Conservation (phyloP, 139 green algal species). For the Chlorella sp. region DNA sequence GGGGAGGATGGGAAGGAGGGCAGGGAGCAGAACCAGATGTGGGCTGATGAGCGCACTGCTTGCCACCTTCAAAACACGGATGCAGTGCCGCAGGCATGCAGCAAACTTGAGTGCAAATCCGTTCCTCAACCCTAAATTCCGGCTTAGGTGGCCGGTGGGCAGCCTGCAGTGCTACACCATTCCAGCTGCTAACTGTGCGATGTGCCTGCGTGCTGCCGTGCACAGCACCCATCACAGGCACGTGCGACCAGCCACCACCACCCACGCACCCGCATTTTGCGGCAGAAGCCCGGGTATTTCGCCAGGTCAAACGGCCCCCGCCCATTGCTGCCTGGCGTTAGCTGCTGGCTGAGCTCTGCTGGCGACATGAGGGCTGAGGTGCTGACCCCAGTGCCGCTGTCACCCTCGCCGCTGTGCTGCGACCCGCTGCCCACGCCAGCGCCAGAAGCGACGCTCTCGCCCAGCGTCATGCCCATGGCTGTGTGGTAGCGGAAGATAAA, state of each 20-base stretch:
- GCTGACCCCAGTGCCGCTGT: neutral
- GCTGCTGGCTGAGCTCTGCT: conserved; percentile 10
- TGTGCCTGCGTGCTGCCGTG: neutral
- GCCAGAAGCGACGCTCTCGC: neutral
- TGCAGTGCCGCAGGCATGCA: no score
- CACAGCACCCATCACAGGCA: neutral
- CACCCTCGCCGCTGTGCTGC: neutral
- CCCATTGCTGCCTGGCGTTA: conserved; percentile 18
- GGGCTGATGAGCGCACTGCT: neutral
- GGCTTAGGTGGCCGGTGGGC: no score
- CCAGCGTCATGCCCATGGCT: neutral
- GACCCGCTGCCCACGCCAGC: neutral
- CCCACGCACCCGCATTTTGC: conserved; percentile 29
- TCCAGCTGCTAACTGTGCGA: neutral
- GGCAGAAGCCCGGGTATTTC: conserved; percentile 30
- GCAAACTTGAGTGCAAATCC: no score
- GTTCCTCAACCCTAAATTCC: no score
- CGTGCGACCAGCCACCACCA: neutral
- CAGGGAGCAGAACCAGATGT: neutral
- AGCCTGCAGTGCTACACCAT: no score
- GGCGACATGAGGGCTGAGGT: neutral
- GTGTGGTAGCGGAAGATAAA: neutral
- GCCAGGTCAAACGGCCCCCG: conserved; percentile 14
- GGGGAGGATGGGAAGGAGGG: neutral
- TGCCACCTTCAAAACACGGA: neutral